Percentiles rank a stretch among this genome's conserved stretches.
Conservation (phyloP, 148 eudicot genomes). For the Vaccinium corymbosum region DNA sequence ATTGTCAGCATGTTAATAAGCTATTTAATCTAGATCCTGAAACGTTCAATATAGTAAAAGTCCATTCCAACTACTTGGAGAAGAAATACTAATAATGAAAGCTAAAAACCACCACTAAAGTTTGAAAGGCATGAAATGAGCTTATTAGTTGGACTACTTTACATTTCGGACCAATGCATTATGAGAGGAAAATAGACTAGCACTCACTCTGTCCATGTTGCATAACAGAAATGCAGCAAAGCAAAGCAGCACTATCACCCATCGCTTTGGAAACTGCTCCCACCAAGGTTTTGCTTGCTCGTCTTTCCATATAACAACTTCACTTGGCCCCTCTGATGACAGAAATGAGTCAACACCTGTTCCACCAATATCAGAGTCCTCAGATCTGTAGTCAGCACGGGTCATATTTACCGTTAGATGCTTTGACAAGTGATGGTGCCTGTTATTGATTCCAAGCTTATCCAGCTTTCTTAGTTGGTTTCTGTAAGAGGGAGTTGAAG, state of each 20-base stretch:
- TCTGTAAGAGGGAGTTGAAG: slow-evolving; percentile 32
- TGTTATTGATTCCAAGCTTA: slow-evolving; percentile 29
- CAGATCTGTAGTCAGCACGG: slow-evolving; percentile 71
- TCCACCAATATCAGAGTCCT: slow-evolving; percentile 71
- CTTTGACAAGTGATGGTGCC: slow-evolving; percentile 26
- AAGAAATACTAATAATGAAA: neutral
- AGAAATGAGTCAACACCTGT: slow-evolving; percentile 46
- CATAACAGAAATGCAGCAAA: slow-evolving; percentile 77
- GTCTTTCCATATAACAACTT: slow-evolving; percentile 42
- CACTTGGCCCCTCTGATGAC: slow-evolving; percentile 49
- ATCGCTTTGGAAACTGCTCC: slow-evolving; percentile 79
- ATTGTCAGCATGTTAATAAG: slow-evolving; percentile 8
- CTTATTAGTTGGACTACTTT: neutral
- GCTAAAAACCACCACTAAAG: neutral
- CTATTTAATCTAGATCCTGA: neutral
- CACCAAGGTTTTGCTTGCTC: slow-evolving; percentile 44
- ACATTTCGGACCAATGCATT: neutral
- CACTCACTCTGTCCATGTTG: slow-evolving; percentile 98
- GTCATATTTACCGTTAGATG: slow-evolving; percentile 29
- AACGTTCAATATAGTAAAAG: neutral
- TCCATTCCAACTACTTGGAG: slow-evolving; percentile 12
- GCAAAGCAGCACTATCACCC: slow-evolving; percentile 80
- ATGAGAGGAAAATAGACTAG: slow-evolving; percentile 10
- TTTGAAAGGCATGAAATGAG: neutral
- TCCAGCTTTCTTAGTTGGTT: slow-evolving; percentile 38